Conservation (phyloP, 176 grass and related monocot species). For the maize (Zea mays) region DNA sequence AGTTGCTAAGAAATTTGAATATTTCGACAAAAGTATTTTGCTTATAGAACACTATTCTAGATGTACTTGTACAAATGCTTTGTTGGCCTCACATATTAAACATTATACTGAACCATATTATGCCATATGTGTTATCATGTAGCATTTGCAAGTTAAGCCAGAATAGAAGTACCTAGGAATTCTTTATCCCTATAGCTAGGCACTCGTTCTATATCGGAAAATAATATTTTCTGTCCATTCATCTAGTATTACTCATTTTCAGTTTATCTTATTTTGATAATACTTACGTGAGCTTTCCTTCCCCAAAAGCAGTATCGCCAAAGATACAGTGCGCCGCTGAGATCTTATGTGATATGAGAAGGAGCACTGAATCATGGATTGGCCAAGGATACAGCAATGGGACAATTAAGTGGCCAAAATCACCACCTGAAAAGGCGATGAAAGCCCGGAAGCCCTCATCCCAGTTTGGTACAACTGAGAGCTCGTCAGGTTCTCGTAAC, state of each 20-base stretch:
- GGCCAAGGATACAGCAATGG: slow-evolving; percentile 49
- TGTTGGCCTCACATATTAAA: slow-evolving; percentile 11
- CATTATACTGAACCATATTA: slow-evolving; percentile 13
- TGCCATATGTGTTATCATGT: background rate
- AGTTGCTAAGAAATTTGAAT: slow-evolving; percentile 24
- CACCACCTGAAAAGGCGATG: slow-evolving; percentile 66
- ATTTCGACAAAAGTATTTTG: slow-evolving; percentile 18
- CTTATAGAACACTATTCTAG: slow-evolving; percentile 10
- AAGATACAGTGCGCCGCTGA: slow-evolving; percentile 60
- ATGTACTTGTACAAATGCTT: slow-evolving; percentile 22
- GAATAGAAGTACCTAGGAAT: background rate
- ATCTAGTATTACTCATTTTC: slow-evolving; percentile 16
- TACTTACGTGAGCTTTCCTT: slow-evolving; percentile 24
- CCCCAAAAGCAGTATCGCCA: slow-evolving; percentile 46
- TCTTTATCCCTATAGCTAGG: slow-evolving; percentile 27
- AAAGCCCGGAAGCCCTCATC: slow-evolving; percentile 72
- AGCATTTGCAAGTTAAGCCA: slow-evolving; percentile 18
- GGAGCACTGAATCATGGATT: slow-evolving; percentile 38
- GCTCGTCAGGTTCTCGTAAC: slow-evolving; percentile 54
- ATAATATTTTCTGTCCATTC: slow-evolving; percentile 22
- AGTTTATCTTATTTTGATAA: slow-evolving; percentile 17
- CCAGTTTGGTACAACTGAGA: slow-evolving; percentile 50
- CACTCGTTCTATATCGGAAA: background rate
- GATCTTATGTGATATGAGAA: slow-evolving; percentile 75
- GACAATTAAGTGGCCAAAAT: slow-evolving; percentile 64